Base-by-base conservation (phyloP, 805 yeast genomes). In the Cyberlindnera xishuangbannaensis region DNA sequence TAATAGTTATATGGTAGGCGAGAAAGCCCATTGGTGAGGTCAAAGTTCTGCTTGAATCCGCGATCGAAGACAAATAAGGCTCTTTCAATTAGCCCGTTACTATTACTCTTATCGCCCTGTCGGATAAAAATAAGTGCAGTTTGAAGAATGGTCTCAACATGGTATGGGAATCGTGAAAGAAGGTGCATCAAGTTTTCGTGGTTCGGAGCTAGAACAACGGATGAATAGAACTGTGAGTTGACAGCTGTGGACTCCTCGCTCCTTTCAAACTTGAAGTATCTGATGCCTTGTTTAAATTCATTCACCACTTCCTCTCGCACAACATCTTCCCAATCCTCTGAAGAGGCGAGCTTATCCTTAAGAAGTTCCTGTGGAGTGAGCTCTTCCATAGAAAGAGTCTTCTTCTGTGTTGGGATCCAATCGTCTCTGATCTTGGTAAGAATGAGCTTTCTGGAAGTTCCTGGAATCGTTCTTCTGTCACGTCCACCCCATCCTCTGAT, bases 401-500 rank as follows among this genome's bases (percentile, higher is more conserved):
- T 79, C 36, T 68, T 65, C 18, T 69, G 59, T 0, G 84, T 74
- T 1, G 95, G 95, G 7, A 83, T 51, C 84, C 88, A 84, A 51
- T 83, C 88, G 39, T 82, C 87, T 51, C 82, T 71, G 28, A 85
- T 75, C 47, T 78, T 78, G 0, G 94, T 77, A 40, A 86, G 61
- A 10, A 71, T 62, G 30, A 85, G 59, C 45, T 82, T 81, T 41
- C 86, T 67, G 0, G 75, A 58, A 1, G 84, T 73, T 18, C 90
- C 90, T 0, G 95, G 95, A 3, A 83, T 73, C 6, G 75, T 61
- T 30, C 81, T 59, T 41, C 78, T 73, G 48, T 84, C 94, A 41
- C 73, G 71, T 0, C 95, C 95, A 28, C 86, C 82, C 95, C 95
- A 85, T 16, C 86, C 87, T 47, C 83, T 67, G 1, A 83, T 75